phyloP scores from a whole-genome alignment of 768 basidiomycete species.

The Suillus decipiens region DNA sequence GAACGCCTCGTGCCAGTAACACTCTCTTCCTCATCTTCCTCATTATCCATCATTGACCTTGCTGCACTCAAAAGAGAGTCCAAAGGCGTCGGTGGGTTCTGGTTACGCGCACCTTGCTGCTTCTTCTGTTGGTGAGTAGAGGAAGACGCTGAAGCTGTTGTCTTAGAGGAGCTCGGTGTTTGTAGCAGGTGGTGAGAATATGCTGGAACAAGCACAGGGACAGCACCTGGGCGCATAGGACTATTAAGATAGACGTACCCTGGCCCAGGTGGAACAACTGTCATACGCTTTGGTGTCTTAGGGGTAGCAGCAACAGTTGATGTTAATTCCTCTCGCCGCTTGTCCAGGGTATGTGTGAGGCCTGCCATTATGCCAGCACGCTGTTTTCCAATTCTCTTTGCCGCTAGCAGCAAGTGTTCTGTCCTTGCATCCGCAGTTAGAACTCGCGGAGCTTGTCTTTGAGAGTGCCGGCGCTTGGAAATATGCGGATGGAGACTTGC shows the following conservation, averaged over 20 bases:
- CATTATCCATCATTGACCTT: conserved; percentile 52
- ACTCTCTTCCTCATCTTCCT: conserved; percentile 23
- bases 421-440: conserved; percentile 63
- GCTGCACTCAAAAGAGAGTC: conserved; percentile 65
- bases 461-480: conserved; percentile 29
- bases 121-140: conserved; percentile 21
- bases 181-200: conserved; percentile 31
- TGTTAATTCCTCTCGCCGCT: conserved; percentile 26
- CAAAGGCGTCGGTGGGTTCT: conserved; percentile 47
- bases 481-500: conserved; percentile 13
- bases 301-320: conserved; percentile 23
- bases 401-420: conserved; percentile 72
- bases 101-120: conserved; percentile 18
- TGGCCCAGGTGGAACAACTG: conserved; percentile 30
- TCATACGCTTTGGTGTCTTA: conserved; percentile 32
- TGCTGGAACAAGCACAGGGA: conserved; percentile 33
- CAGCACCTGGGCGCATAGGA: conserved; percentile 26
- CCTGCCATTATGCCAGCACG: conserved; percentile 60
- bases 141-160: conserved; percentile 27
- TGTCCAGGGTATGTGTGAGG: conserved; percentile 37
- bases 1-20: conserved; percentile 32
- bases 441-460: conserved; percentile 31
- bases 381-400: conserved; percentile 65
- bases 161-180: conserved; percentile 35
- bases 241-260: conserved; percentile 31